These are phyloP conservation scores for Aspergillus awamori DNA, from an alignment of 2,329 filamentous ascomycete genomes.

Conservation along the genomic window DNA sequence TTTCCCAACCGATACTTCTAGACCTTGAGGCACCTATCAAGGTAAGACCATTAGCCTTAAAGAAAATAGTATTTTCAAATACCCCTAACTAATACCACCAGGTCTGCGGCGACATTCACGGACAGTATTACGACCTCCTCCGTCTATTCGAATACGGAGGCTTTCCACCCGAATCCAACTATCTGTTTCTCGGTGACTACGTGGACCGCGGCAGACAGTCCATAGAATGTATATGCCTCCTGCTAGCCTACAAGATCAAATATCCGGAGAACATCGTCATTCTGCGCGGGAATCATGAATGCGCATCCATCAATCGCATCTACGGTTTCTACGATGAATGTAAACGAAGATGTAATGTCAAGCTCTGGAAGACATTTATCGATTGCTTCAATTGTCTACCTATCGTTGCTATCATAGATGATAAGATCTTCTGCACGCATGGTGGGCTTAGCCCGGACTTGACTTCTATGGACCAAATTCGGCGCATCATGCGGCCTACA, in stretches of 20 bases:
- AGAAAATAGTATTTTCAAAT: too few species aligned
- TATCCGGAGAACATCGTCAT: slow-evolving; percentile 99
- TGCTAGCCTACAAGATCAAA: slow-evolving; percentile 99
- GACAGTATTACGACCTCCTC: neutral
- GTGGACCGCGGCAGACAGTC: slow-evolving; percentile 99
- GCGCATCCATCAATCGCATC: slow-evolving; percentile 97
- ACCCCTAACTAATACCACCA: too few species aligned
- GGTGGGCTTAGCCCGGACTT: slow-evolving; percentile 94
- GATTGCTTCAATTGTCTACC: slow-evolving; percentile 73
- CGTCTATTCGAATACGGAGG: slow-evolving; percentile 51
- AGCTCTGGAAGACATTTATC: neutral
- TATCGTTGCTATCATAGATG: neutral
- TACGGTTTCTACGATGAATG: slow-evolving; percentile 57
- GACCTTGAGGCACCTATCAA: neutral
- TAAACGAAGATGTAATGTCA: neutral
- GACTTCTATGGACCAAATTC: slow-evolving; percentile 99
- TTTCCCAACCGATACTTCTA: neutral
- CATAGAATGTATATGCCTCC: slow-evolving; percentile 94
- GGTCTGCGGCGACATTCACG: neutral
- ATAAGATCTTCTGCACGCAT: slow-evolving; percentile 82
- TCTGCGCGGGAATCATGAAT: slow-evolving; percentile 97
- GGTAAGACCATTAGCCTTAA: neutral
- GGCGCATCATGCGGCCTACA: slow-evolving; percentile 96
- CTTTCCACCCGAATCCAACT: slow-evolving; percentile 98
- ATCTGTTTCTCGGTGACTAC: slow-evolving; percentile 98